Conservation (phyloP, 148 eudicot species). For the Chenopodium quinoa region DNA sequence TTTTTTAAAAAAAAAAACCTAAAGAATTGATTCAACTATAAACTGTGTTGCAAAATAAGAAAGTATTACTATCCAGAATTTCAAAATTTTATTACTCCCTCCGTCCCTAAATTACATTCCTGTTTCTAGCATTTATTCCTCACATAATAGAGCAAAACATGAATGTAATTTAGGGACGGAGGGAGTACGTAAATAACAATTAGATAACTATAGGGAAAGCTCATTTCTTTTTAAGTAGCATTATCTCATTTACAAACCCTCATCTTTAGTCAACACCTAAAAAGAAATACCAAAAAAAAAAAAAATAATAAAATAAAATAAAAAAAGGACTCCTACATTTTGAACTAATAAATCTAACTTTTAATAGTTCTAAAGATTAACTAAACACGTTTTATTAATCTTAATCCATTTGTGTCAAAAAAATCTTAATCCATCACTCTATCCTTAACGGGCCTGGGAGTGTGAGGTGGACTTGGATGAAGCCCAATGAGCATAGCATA, state of each 20-base stretch:
- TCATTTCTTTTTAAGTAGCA: neutral
- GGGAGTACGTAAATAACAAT: neutral
- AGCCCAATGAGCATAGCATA: constrained; percentile 50
- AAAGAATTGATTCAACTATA: too few relatives aligned
- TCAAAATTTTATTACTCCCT: neutral
- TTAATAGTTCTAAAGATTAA: neutral
- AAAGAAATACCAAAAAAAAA: neutral
- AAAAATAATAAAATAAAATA: too few relatives aligned
- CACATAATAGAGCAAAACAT: too few relatives aligned
- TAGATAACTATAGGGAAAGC: neutral
- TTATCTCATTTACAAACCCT: constrained; percentile 2
- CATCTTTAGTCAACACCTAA: constrained; percentile 1
- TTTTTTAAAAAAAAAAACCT: too few relatives aligned
- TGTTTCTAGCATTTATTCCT: too few relatives aligned
- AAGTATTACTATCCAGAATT: too few relatives aligned
- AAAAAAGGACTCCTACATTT: too few relatives aligned
- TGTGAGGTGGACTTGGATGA: constrained; percentile 29
- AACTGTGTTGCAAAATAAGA: neutral
- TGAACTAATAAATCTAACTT: too few relatives aligned
- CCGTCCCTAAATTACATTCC: too few relatives aligned
- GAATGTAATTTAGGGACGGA: too few relatives aligned
- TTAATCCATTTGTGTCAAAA: neutral
- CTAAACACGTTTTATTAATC: neutral
- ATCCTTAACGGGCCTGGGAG: neutral
- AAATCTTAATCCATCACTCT: neutral